phyloP scores from a whole-genome alignment of 495 filamentous ascomycete species.

The Talaromyces proteolyticus region DNA sequence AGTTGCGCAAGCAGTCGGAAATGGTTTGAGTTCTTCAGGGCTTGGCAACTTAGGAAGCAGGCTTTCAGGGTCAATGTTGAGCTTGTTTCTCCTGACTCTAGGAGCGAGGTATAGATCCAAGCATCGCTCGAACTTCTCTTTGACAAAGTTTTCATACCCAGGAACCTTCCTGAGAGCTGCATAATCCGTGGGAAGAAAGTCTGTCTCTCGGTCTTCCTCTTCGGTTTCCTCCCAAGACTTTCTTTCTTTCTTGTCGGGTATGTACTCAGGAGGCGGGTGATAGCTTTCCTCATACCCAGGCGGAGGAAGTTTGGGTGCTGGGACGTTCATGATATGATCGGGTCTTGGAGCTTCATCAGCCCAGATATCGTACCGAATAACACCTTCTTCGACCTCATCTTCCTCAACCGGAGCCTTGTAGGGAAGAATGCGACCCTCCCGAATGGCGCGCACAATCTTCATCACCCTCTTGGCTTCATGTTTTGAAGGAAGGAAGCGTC shows the following conservation, averaged over 20 bases:
- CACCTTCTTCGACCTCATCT: constrained; percentile 60
- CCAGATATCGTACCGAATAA: constrained; percentile 89
- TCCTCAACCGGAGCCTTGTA: constrained; percentile 77
- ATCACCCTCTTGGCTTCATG: constrained; percentile 95
- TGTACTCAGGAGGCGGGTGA: constrained; percentile 92
- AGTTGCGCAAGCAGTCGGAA: constrained; percentile 81
- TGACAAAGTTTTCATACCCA: constrained; percentile 84
- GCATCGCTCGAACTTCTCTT: constrained; percentile 93
- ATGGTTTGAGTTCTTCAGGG: constrained; percentile 87
- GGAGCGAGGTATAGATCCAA: constrained; percentile 94
- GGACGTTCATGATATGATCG: constrained; percentile 90
- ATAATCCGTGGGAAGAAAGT: constrained; percentile 78
- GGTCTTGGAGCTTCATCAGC: constrained; percentile 76
- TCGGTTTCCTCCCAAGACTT: constrained; percentile 86
- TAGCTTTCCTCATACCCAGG: constrained; percentile 94
- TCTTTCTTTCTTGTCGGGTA: constrained; percentile 78
- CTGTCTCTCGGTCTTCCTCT: constrained; percentile 83
- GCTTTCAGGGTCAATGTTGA: constrained; percentile 94
- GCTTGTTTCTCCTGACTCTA: constrained; percentile 81
- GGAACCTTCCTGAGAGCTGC: constrained; percentile 84
- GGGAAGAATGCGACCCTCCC: constrained; percentile 88
- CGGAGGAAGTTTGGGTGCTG: constrained; percentile 91
- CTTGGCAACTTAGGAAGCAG: constrained; percentile 91
- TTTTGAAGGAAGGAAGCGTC: constrained; percentile 95
- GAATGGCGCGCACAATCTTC: constrained; percentile 95